Evolutionary conservation across 768 basidiomycete genomes (phyloP), one percentile per base, ranked within the genome.

Genomic region (Melanogaster broomeanus): DNA sequence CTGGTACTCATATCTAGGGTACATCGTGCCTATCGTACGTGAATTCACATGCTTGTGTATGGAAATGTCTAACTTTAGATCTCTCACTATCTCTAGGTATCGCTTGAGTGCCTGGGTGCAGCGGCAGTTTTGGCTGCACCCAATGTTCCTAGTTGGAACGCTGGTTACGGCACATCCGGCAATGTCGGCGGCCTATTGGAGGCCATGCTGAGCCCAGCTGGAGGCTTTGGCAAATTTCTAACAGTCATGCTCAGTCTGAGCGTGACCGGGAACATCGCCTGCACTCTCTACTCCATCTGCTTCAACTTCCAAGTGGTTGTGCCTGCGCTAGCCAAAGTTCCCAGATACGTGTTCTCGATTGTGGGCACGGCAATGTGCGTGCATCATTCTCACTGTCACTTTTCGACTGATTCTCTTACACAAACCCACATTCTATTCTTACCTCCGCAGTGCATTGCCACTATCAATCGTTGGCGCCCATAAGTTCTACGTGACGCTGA

Each of bases 201-300:
- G 7, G 85, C 83, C 0, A 77, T 88, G 60, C 73, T 90, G 6
- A 69, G 72, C 16, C 90, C 88, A 3, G 70, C 73, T 1, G 81
- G 82, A 1, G 76, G 76, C 28, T 89, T 89, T 66, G 83, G 87
- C 1, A 87, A 87, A 57, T 82, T 88, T 67, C 72, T 90, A 40
- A 74, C 85, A 1, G 86, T 88, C 24, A 63, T 93, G 48, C 75
- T 93, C 56, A 82, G 85, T n/a, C 69, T 94, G 27, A 85, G 84
- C 51, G 83, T 91, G 12, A 83, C 84, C 2, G 88, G 82, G 3
- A 94, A 93, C 70, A 86, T 90, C 40, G 88, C 90, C 1, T 82
- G 85, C 3, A 87, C 89, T 6, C 84, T 93, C 55, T 97, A 97
- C 67, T 90, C 87, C 39, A 80, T 87, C 51, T 81, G 84, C 56